Evolutionary conservation across 352 stramenopile species (phyloP), one percentile per base, ranked within the genome.

Genomic region (Pythium vanterpoolii): DNA sequence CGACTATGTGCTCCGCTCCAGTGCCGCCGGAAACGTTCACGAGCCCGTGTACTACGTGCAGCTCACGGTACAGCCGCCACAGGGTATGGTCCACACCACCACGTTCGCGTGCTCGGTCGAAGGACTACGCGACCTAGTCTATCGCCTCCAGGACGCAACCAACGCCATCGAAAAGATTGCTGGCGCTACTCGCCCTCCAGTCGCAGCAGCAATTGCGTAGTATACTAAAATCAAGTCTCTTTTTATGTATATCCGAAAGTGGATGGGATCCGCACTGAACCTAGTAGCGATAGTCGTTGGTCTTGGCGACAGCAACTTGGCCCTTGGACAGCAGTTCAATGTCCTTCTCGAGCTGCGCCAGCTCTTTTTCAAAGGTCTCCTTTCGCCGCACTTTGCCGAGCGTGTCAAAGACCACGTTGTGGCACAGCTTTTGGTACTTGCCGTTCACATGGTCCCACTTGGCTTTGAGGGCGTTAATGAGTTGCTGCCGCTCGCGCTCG

Each of bases 401-500:
- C 33, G 87, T 97, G 67, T 98, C 92, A 45, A 98, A 93, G 16
- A 90, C 84, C 9, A 96, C 87, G 58, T 97, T 94, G 73, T 98
- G 94, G 51, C 89, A 96, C 14, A 97, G 79, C 65, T 96, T 97
- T 68, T 98, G 94, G 72, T 98, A 98, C 68, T 97, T 87, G 33
- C 64, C 53, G 64, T 98, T 98, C 24, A 97, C 88, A 30, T 95
- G 82, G 59, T 97, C 92, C 93, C 94, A 98, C 71, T 97, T 96
- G 34, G 78, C 79, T 67, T 98, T 98, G 58, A 98, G 79, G 31
- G 79, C 81, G 28, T 96, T 71, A 28, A 98, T 79, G 46, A 98
- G 75, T 34, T 89, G 71, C 40, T 71, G 44, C 28, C 90, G 84
- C 54, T 98, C 91, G 36, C 68, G 60, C 58, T 98, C 93, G 52